Evolutionary conservation across 352 stramenopile species (phyloP).

Genomic region (Pythium aristosporum): DNA sequence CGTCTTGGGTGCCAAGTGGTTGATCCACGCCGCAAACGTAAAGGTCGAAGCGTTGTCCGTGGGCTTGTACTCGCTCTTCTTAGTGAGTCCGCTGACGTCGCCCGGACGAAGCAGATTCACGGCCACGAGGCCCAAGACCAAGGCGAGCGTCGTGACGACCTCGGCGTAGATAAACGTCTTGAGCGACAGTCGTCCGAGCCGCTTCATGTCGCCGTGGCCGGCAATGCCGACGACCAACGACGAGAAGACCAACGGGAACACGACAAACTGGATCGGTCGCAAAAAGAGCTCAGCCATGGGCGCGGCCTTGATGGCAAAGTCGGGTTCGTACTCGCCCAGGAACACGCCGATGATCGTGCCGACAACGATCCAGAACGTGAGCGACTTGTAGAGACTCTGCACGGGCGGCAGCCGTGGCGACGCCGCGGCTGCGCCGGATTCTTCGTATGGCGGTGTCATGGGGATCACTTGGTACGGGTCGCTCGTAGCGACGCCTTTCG

Average conservation of each 20-base stretch:
- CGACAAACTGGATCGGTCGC: conserved; percentile 36
- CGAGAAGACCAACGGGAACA: conserved; percentile 55
- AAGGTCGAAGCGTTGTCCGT: conserved; percentile 28
- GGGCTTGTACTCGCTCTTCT: conserved; percentile 39
- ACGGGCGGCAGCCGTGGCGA: conserved; percentile 11
- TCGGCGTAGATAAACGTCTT: conserved; percentile 33
- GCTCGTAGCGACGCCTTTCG: not conserved
- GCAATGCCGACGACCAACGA: conserved; percentile 60
- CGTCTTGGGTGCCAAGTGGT: conserved; percentile 17
- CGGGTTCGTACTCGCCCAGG: conserved; percentile 44
- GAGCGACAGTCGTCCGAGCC: conserved; percentile 49
- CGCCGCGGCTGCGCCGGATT: not conserved
- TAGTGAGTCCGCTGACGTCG: conserved; percentile 36
- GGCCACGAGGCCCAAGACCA: conserved; percentile 48
- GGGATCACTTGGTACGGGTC: conserved; percentile 10
- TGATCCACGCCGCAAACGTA: conserved; percentile 35
- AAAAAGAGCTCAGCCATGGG: conserved; percentile 62
- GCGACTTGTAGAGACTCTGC: conserved; percentile 39
- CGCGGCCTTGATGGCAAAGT: conserved; percentile 47
- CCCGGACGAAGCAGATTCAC: conserved; percentile 57
- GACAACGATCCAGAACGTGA: conserved; percentile 66
- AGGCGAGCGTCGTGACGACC: conserved; percentile 43
- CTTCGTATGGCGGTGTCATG: conserved; percentile 1
- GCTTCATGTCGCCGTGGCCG: conserved; percentile 59
- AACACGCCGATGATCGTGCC: conserved; percentile 47